Evolutionary conservation across 108 stramenopile genomes (phyloP), one percentile per base, ranked within the genome.

Genomic region (Pseudonitzschia multiseries): DNA sequence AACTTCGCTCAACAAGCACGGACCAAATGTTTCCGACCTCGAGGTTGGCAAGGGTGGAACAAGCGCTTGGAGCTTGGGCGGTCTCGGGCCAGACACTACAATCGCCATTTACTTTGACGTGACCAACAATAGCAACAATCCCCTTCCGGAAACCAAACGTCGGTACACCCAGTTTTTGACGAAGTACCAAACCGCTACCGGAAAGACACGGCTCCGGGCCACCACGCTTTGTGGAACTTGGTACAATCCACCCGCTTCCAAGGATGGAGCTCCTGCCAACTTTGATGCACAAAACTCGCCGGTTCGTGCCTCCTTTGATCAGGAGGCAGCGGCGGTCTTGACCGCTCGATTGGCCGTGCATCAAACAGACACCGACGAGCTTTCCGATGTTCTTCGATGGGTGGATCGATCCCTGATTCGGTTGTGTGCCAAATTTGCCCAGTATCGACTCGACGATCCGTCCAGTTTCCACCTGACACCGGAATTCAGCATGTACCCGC

Each of bases 101-200:
- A 68, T 99, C 22, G 98, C 97, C 57, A 69, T 99, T 43, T 99
- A 99, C 84, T 99, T 99, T 79, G 99, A 99, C 66, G 87, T 98
- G 20, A 92, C 91, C 32, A 95, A 94, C 72, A 89, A 91, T 22
- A 89, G 88, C 18, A 93, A 86, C 65, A 71, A 90, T 18, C 91
- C 89, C 50, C 73, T 93, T 57, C 89, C 89, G 42, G 93, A 95
- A 70, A 86, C 83, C 29, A 95, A 92, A 70, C 90, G 90, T 56
- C 89, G 96, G 10, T 97, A 81, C 83, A 93, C 96, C 62, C 98
- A 99, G 77, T 98, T 99, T 81, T 70, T 99, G 62, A 99, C 99
- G 10, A 95, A 90, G 75, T 99, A 99, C 83, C 98, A 98, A 81
- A 97, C 98, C 73, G 76, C 97, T 32, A 86, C 81, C 69, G 98